Percentiles rank a stretch among this genome's conserved stretches.
Conservation (phyloP, 2,329 filamentous ascomycete genomes). For the Diaporthe sp. region DNA sequence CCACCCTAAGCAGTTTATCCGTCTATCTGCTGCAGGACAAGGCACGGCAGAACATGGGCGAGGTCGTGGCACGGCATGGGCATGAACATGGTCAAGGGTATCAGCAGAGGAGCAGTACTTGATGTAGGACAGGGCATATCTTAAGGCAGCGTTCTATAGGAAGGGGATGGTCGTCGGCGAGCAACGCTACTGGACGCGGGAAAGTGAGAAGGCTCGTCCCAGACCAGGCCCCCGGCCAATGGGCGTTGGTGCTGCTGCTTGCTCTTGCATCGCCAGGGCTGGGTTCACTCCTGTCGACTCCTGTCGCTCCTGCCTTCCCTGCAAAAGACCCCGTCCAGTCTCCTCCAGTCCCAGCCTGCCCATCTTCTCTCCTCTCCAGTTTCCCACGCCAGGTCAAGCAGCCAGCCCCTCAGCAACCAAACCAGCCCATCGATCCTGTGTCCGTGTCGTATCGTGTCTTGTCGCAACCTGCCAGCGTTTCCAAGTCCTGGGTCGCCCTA, state of each 20-base stretch:
- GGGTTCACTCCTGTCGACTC: conserved; percentile 8
- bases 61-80: conserved; percentile 3
- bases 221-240: conserved; percentile 31
- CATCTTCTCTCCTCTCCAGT: conserved; percentile 20
- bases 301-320: conserved; percentile 18
- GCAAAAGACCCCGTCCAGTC: conserved; percentile 19
- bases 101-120: not conserved
- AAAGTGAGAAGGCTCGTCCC: conserved; percentile 31
- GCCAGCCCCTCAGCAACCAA: not conserved
- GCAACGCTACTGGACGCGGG: conserved; percentile 25
- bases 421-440: not conserved
- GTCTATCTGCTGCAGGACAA: conserved; percentile 29
- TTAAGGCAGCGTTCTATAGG: not conserved
- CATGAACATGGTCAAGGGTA: not conserved
- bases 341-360: conserved; percentile 5
- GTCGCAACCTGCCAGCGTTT: conserved; percentile 17
- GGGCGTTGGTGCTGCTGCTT: conserved; percentile 10
- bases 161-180: conserved; percentile 21
- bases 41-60: conserved; percentile 4
- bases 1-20: not conserved
- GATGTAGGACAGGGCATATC: conserved; percentile 5
- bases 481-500: not conserved
- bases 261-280: conserved; percentile 20
- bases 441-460: conserved; percentile 6
- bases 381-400: not conserved